Conservation (phyloP, 768 basidiomycete species). For the Leucogyrophana mollusca region DNA sequence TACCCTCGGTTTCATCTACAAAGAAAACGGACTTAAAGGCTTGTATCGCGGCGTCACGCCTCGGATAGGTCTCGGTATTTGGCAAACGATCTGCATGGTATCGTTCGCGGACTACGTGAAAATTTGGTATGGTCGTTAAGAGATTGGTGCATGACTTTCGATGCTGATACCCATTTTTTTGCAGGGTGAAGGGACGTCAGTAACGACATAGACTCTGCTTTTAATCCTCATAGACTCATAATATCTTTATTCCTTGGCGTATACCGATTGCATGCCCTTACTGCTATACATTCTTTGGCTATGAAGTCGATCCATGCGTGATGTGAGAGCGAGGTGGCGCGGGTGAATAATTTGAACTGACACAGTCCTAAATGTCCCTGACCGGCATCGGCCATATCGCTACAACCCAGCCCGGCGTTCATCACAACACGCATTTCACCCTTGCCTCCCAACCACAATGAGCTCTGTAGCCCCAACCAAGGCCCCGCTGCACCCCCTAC, state of each 20-base stretch:
- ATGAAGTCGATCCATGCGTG: too few relatives aligned
- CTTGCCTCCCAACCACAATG: slow-evolving; percentile 33
- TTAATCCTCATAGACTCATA: slow-evolving; percentile 18
- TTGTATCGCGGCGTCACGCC: slow-evolving; percentile 97
- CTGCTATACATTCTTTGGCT: background rate
- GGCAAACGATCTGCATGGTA: slow-evolving; percentile 99
- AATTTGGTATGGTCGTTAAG: slow-evolving; percentile 52
- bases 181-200: slow-evolving; percentile 51
- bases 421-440: slow-evolving; percentile 2
- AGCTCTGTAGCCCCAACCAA: slow-evolving; percentile 25
- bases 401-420: background rate
- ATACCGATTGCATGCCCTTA: slow-evolving; percentile 13
- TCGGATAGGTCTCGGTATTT: slow-evolving; percentile 92
- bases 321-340: background rate
- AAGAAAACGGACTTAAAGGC: slow-evolving; percentile 93
- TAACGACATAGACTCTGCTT: slow-evolving; percentile 13
- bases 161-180: slow-evolving; percentile 15
- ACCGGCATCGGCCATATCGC: background rate
- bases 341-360: slow-evolving; percentile 1
- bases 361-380: background rate
- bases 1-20: slow-evolving; percentile 93
- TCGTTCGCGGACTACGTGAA: slow-evolving; percentile 97
- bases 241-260: slow-evolving; percentile 15
- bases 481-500: slow-evolving; percentile 41
- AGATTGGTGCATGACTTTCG: background rate